These are phyloP conservation scores for Solanum rostratum DNA, from an alignment of 257 asterid genomes.

Conservation along the genomic window DNA sequence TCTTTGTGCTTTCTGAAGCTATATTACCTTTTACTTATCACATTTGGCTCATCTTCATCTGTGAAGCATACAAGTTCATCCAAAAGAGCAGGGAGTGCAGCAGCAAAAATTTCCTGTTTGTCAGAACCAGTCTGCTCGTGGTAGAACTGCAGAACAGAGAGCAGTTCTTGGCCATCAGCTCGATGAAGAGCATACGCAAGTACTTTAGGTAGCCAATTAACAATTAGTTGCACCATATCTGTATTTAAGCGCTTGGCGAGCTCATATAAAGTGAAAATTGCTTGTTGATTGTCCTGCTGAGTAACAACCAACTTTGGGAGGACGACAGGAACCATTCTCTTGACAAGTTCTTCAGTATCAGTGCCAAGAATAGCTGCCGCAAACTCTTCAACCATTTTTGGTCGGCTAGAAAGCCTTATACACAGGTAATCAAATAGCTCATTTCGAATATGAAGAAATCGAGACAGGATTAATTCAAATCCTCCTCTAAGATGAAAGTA, in stretches of 20 bases:
- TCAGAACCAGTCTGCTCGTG: constrained; percentile 55
- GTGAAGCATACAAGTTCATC: constrained; percentile 86
- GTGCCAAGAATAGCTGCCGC: constrained; percentile 73
- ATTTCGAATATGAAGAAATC: constrained; percentile 51
- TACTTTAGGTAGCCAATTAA: constrained; percentile 76
- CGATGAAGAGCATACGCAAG: constrained; percentile 88
- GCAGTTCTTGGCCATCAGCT: constrained; percentile 55
- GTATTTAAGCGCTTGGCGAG: constrained; percentile 60
- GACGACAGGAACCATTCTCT: constrained; percentile 78
- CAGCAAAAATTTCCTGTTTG: constrained; percentile 68
- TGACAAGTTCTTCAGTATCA: constrained; percentile 69
- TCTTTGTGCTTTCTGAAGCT: neutral
- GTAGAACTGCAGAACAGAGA: constrained; percentile 63
- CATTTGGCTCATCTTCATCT: constrained; percentile 57
- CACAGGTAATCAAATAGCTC: constrained; percentile 73
- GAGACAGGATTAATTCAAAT: constrained; percentile 53
- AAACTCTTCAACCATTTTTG: constrained; percentile 74
- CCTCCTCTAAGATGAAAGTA: constrained; percentile 54
- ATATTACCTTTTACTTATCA: constrained; percentile 54
- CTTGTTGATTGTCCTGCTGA: constrained; percentile 50
- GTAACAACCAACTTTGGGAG: constrained; percentile 82
- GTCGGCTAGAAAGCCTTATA: constrained; percentile 50
- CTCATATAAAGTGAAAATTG: constrained; percentile 45
- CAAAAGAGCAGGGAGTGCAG: constrained; percentile 69
- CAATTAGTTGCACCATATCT: constrained; percentile 59